phyloP scores from a whole-genome alignment of 345 rosid species.

The Draba incana region DNA sequence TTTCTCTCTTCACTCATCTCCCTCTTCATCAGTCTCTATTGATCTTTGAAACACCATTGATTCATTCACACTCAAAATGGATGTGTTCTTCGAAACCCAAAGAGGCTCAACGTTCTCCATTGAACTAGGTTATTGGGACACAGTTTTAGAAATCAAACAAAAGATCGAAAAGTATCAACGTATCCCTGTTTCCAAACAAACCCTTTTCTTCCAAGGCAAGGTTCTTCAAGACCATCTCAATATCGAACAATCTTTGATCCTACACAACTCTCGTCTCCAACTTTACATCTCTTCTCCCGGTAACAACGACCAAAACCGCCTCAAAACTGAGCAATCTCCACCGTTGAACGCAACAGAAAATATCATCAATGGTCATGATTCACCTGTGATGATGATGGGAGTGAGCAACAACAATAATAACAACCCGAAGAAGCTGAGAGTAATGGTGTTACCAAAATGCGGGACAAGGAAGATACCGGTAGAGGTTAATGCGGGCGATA shows the following conservation, averaged over 20 bases:
- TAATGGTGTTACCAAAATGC: constrained; percentile 62
- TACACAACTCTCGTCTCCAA: constrained; percentile 63
- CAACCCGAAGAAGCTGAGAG: constrained; percentile 53
- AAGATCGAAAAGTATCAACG: constrained; percentile 69
- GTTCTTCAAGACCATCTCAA: constrained; percentile 65
- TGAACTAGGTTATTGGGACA: constrained; percentile 77
- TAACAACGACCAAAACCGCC: not conserved
- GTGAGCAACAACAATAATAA: constrained; percentile 29
- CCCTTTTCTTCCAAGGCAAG: constrained; percentile 64
- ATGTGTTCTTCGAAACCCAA: constrained; percentile 64
- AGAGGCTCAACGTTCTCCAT: constrained; percentile 63
- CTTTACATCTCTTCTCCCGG: constrained; percentile 47
- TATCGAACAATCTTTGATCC: constrained; percentile 59
- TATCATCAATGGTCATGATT: constrained; percentile 28
- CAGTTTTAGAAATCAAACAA: constrained; percentile 73
- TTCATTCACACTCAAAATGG: constrained; percentile 43
- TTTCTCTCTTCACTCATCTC: not conserved
- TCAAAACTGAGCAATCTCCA: constrained; percentile 40
- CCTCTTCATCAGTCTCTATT: constrained; percentile 12
- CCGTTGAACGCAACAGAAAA: constrained; percentile 36
- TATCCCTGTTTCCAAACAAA: constrained; percentile 60
- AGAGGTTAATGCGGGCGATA: constrained; percentile 65
- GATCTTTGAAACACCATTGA: constrained; percentile 10
- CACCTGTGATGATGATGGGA: not conserved
- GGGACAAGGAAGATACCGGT: constrained; percentile 63